Evolutionary conservation across 2,329 filamentous ascomycete species (phyloP).

Genomic region (Furcasterigmium sp.): DNA sequence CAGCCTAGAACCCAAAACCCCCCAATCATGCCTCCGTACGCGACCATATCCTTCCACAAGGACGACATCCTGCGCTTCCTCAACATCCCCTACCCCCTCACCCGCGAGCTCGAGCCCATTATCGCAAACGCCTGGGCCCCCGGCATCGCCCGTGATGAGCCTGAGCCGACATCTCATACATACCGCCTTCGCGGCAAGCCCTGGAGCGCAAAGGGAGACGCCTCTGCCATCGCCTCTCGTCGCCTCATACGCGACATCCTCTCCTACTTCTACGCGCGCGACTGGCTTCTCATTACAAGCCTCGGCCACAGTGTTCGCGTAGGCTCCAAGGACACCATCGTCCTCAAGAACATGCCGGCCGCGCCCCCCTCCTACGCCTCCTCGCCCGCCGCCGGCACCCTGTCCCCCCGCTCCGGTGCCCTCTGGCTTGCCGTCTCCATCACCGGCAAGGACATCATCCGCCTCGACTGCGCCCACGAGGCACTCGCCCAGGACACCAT

Average conservation of each 20-base stretch:
- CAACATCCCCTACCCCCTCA: conserved; percentile 14
- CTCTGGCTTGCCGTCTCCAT: background rate
- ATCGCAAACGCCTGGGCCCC: conserved; percentile 15
- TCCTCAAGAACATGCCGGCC: conserved; percentile 8
- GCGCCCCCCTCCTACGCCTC: background rate
- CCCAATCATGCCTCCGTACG: conserved; percentile 4
- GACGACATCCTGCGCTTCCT: conserved; percentile 16
- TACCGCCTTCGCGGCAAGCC: conserved; percentile 14
- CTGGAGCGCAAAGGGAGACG: conserved; percentile 10
- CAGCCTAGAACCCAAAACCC: too few species aligned
- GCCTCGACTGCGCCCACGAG: background rate
- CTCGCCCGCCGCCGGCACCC: conserved; percentile 1
- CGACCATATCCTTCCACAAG: conserved; percentile 17
- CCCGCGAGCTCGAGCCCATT: conserved; percentile 9
- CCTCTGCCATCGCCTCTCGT: conserved; percentile 10
- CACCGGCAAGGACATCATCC: background rate
- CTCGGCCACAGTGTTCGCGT: conserved; percentile 9
- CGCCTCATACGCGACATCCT: conserved; percentile 16
- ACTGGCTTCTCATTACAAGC: conserved; percentile 12
- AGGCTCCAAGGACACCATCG: conserved; percentile 13
- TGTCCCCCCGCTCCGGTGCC: background rate
- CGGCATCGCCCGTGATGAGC: conserved; percentile 12
- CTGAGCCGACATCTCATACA: conserved; percentile 11
- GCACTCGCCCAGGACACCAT: background rate
- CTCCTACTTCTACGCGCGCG: conserved; percentile 11